Conservation (phyloP, 306 rosid species). For the Coriaria nepalensis region DNA sequence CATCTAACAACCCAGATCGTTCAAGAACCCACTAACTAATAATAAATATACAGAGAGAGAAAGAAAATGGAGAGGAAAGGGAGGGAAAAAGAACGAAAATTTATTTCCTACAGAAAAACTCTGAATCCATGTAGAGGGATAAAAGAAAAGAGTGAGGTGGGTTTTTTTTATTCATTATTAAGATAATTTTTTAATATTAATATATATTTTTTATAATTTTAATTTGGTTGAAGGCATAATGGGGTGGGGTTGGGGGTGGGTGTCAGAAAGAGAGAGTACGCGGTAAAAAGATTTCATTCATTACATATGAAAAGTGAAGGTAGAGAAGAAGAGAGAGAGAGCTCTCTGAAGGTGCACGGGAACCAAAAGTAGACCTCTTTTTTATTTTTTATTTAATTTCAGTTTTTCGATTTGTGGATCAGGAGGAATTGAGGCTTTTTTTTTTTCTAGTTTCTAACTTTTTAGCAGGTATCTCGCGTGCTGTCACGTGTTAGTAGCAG, state of each 20-base stretch:
- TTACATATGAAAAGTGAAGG: too few species aligned
- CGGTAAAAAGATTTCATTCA: too few species aligned
- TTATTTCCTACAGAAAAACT: too few species aligned
- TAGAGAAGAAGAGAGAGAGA: slow-evolving; percentile 15
- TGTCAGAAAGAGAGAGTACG: too few species aligned
- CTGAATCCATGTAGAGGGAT: too few species aligned
- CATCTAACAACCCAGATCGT: slow-evolving; percentile 12
- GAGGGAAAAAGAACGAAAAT: slow-evolving; percentile 5
- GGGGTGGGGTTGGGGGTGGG: too few species aligned
- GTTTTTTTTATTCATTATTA: too few species aligned
- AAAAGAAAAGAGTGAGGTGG: too few species aligned
- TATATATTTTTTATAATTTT: too few species aligned
- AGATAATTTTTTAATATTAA: too few species aligned
- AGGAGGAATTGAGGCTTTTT: not conserved
- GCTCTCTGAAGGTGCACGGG: slow-evolving; percentile 23
- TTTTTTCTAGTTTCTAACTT: slow-evolving; percentile 2
- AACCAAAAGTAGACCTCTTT: slow-evolving; percentile 17
- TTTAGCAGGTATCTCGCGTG: slow-evolving; percentile 23
- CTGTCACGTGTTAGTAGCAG: slow-evolving; percentile 53
- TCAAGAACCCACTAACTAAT: too few species aligned
- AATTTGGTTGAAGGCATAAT: too few species aligned
- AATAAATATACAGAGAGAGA: slow-evolving; percentile 11
- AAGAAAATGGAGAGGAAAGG: slow-evolving; percentile 16
- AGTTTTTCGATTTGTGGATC: not conserved
- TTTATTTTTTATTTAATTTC: slow-evolving; percentile 12